These are phyloP conservation scores for Cystofilobasidium ferigula DNA, from an alignment of 768 basidiomycete genomes.

Conservation along the genomic window DNA sequence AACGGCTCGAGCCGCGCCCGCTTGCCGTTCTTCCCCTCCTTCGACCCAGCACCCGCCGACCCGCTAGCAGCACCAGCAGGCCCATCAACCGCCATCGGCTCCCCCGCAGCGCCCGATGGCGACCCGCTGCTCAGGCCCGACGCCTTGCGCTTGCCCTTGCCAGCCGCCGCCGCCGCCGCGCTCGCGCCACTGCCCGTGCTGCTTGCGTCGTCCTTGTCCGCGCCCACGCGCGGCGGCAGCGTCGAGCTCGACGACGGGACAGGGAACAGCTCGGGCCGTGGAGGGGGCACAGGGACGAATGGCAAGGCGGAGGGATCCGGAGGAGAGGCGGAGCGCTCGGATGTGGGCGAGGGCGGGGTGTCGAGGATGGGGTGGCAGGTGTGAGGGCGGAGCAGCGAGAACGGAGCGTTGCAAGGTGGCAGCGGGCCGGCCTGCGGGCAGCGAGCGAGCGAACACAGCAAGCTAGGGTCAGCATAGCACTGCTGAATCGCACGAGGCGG, in stretches of 20 bases:
- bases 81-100: too few relatives aligned
- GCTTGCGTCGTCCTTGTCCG: neutral
- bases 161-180: neutral
- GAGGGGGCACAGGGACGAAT: constrained; percentile 1
- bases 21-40: constrained; percentile 5
- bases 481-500: too few relatives aligned
- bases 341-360: constrained; percentile 13
- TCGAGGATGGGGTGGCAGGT: constrained; percentile 11
- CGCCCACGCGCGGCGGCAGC: neutral
- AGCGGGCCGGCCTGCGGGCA: constrained; percentile 11
- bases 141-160: constrained; percentile 12
- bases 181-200: neutral
- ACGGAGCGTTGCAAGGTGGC: constrained; percentile 21
- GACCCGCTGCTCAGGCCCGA: neutral
- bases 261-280: constrained; percentile 15
- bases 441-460: too few relatives aligned
- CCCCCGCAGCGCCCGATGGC: neutral
- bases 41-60: neutral
- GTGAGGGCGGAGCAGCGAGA: constrained; percentile 21
- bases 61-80: neutral
- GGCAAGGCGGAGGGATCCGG: neutral
- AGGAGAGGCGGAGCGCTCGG: neutral
- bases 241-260: constrained; percentile 12
- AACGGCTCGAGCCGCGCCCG: neutral
- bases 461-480: neutral